phyloP scores from a whole-genome alignment of 2,329 filamentous ascomycete species.

The Colletotrichum spaethianum region DNA sequence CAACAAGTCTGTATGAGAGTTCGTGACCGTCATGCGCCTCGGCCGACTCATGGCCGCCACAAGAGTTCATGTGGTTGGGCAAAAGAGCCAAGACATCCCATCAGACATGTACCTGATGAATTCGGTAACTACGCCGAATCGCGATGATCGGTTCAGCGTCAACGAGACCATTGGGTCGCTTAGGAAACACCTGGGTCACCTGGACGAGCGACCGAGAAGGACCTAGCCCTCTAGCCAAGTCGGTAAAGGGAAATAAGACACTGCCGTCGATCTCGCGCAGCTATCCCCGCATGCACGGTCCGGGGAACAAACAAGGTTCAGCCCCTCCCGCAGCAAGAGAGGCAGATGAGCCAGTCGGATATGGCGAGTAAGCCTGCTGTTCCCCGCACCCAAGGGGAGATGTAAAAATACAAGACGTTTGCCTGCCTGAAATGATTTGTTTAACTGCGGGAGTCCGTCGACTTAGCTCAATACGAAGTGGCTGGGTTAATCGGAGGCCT shows the following conservation, averaged over 20 bases:
- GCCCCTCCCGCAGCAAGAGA: conserved; percentile 31
- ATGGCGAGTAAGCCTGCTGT: conserved; percentile 20
- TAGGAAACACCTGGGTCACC: conserved; percentile 13
- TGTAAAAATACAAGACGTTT: conserved; percentile 1
- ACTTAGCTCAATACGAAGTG: conserved; percentile 3
- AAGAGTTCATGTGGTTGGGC: neutral
- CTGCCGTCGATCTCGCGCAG: conserved; percentile 18
- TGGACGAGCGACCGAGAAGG: neutral
- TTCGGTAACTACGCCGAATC: neutral
- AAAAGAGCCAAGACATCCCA: conserved; percentile 3
- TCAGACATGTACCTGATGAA: conserved; percentile 27
- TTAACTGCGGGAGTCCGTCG: conserved; percentile 10
- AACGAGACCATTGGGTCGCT: conserved; percentile 24
- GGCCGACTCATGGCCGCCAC: neutral
- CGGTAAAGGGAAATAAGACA: conserved; percentile 21
- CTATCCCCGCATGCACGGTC: conserved; percentile 31
- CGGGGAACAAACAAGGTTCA: conserved; percentile 40
- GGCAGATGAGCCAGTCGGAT: conserved; percentile 23
- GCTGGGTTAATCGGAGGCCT: neutral
- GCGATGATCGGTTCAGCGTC: neutral
- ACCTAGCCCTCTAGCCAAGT: conserved; percentile 11
- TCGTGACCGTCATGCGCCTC: conserved; percentile 20
- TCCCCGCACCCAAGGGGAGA: conserved; percentile 13
- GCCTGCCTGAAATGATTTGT: conserved; percentile 10
- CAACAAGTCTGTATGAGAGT: conserved; percentile 17